phyloP scores from a whole-genome alignment of 176 grass and related monocot genomes.

The Rhynchospora tenuis region DNA sequence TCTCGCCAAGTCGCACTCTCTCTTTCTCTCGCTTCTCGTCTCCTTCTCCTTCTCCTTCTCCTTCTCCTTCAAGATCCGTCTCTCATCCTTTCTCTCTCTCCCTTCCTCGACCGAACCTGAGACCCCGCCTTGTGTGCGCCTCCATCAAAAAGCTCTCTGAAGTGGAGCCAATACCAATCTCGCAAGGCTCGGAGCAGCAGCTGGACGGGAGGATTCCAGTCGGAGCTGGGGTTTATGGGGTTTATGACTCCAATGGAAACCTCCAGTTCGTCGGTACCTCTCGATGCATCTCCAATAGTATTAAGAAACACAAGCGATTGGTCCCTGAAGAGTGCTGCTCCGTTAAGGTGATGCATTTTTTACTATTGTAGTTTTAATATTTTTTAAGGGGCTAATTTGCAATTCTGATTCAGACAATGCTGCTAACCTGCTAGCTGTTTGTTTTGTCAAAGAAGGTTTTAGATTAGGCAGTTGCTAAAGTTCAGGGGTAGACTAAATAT shows the following conservation, averaged over 20 bases:
- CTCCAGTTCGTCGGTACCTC: conserved; percentile 81
- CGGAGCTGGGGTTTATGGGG: conserved; percentile 62
- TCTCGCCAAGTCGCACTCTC: not conserved
- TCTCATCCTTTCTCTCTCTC: not conserved
- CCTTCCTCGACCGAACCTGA: not conserved
- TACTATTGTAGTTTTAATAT: not conserved
- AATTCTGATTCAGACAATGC: not conserved
- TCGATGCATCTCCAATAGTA: conserved; percentile 54
- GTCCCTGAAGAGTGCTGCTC: conserved; percentile 52
- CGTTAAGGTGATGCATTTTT: conserved; percentile 45
- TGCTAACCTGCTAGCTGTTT: not conserved
- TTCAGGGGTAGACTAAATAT: too few species aligned
- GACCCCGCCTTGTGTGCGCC: not conserved
- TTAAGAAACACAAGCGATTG: conserved; percentile 53
- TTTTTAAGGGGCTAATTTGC: not conserved
- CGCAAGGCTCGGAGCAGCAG: conserved; percentile 25
- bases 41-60: not conserved
- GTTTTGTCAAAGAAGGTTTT: too few species aligned
- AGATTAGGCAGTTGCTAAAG: too few species aligned
- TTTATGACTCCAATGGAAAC: conserved; percentile 47
- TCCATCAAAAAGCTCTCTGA: conserved; percentile 46
- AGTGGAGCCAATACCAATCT: conserved; percentile 41
- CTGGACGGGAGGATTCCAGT: conserved; percentile 33
- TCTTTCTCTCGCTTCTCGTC: not conserved
- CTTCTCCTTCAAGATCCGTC: not conserved